Base-by-base conservation (phyloP, 1,284 basidiomycete genomes). In the Irpex sp. region DNA sequence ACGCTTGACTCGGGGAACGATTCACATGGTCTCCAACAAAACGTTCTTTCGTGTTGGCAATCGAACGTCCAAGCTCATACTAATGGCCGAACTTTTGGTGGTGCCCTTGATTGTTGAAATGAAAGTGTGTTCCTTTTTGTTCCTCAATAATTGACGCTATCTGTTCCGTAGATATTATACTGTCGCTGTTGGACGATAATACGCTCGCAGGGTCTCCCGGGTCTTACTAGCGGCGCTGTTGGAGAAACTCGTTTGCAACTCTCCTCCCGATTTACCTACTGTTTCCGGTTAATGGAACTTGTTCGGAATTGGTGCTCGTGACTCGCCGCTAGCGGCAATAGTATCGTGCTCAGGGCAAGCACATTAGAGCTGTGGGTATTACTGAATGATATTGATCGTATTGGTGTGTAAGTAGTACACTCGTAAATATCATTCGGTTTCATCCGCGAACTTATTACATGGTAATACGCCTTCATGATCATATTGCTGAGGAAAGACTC, bases 1-100 rank as follows among this genome's bases (percentile, higher is more conserved):
- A 21, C 57, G 58, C 62, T 31, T 36, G 58, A 57, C 62, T 59
- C 62, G 58, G 62, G 40, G 52, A 56, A 63, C 58, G 11, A 26
- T 34, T 21, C 31, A 2, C 51, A 38, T 21, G 51, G 9, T 36
- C 17, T 21, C 13, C 26, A 34, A 13, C 31, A 44, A 38, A 31
- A 15, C 26, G 34, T 56, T 17, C 54, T 11, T 7, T 34, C 9
- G 54, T 36, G 54, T 36, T 15, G 17, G 26, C 54, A 56, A 56
- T 21, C 5, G 21, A 34, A 56, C 34, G 21, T 56, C 34, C 8
- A 56, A 11, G 21, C 8, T 34, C 54, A 6, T 34, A 21, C 54
- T 26, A 26, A 56, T 17, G 48, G 13, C 48, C 40, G 40, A 44
- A 8, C 15, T 44, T 15, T 15, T 15, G 15, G 40, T 15, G 8